Evolutionary conservation across 139 green algal species (phyloP), one percentile per base, ranked within the genome.

Genomic region (Chlamydomonas sphaeroides): DNA sequence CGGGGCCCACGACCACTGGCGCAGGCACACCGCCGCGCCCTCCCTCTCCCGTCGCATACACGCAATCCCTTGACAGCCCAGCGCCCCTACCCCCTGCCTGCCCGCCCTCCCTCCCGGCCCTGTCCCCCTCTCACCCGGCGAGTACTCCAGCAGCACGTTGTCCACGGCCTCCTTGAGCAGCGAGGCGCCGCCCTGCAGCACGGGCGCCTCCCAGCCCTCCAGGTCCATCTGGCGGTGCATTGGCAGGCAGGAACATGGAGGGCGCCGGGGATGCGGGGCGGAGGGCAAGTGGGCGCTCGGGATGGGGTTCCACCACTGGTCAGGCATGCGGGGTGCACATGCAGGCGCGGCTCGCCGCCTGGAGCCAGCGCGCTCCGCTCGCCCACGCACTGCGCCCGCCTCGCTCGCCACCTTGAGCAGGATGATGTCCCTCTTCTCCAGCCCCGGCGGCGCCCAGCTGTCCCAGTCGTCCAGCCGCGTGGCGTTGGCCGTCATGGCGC

Each of bases 111-210:
- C n/a, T n/a, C n/a, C n/a, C n/a, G n/a, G n/a, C n/a, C n/a, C 32
- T 35, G 35, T 89, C 83, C 35, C 45, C 57, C 26, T 88, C 85
- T 6, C 79, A 89, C 90, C 91, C 25, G 93, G 93, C 0, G 89
- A 92, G 66, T 95, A 95, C 79, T 96, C 92, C 68, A 94, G 80
- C 32, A 94, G 56, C 0, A 94, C 61, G 53, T 95, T 88, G 41
- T 88, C 57, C 17, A 36, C 65, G 53, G 57, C 33, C 15, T 51
- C 28, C 6, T 18, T 6, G 38, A 84, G 65, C 65, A 84, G 33
- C 25, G 28, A 3, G 28, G 32, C 1, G 65, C 77, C 77, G 51
- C 77, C 77, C 7, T 62, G 76, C n/a, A 94, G n/a, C 20, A 92
- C 90, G 1, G 74, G 23, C 0, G 90, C 88, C 85, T 97, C 94